Evolutionary conservation across 2,329 filamentous ascomycete genomes (phyloP), one percentile per base, ranked within the genome.

Genomic region (Fusarium solani-melongenae): DNA sequence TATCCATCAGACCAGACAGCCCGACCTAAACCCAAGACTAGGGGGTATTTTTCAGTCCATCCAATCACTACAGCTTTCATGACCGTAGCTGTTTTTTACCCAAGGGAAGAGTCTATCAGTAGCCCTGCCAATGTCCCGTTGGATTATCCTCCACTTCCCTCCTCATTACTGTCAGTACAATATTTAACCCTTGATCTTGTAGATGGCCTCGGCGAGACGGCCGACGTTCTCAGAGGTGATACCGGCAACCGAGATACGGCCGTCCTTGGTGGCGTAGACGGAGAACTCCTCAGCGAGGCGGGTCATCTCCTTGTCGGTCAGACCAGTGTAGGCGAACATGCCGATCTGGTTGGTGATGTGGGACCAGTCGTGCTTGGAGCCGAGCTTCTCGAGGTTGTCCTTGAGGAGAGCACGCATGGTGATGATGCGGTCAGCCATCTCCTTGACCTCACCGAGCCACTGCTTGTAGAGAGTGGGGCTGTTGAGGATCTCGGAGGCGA

Each of bases 331-430:
- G 78, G 96, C 96, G 82, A 99, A 99, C 96, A 99, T 99, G 87
- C 96, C 96, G 80, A 99, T 99, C 90, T 97, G 94, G 86, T 89
- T 95, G 77, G 96, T 98, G 86, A 99, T 99, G 89, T 99, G 96
- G 83, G 92, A 94, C 96, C 96, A 99, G 88, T 98, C 94, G 85
- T 97, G 94, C 90, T 95, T 95, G 88, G 93, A 96, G 82, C 96
- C 96, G 72, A 98, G 91, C 85, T 93, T 92, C 90, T 98, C 94
- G 64, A 99, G 92, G 88, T 98, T 97, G 79, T 94, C 90, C 90
- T 96, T 97, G 82, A 99, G 92, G 64, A 98, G 91, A 71, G 94
- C 92, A 79, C 96, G 94, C 96, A 99, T 99, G 84, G 92, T 94
- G 86, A 99, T 98, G 88, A 99, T 99, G 82, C 96, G 95, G 86